Evolutionary conservation across 2,329 filamentous ascomycete genomes (phyloP), one percentile per base, ranked within the genome.

Genomic region (Pseudogymnoascus sp.): DNA sequence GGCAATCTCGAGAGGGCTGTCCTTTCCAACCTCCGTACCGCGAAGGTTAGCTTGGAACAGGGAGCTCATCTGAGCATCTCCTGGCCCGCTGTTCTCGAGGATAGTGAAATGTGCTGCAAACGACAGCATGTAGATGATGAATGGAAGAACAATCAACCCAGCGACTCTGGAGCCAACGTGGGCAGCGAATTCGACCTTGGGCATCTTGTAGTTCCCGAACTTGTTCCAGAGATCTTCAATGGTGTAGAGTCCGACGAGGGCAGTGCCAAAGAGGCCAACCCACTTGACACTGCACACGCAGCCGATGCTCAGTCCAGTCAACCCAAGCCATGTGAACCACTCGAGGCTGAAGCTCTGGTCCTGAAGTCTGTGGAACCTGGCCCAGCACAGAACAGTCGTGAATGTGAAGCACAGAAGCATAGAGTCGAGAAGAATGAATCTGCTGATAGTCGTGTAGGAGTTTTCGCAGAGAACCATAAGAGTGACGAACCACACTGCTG

Each of bases 371-470:
- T 99, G 95, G 78, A 99, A 98, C 75, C 92, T 95, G 72, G 92
- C 88, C 92, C 93, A 99, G 84, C 93, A 98, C 71, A 98, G 86
- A 66, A 96, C 90, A 5, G 95, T 99, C 14, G 92, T 93, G 70
- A 98, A 95, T n/a, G 96, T 99, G 74, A 96, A 97, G 80, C 93
- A 98, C 40, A 99, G 84, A 61, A 99, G 85, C 95, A 99, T 99
- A 0, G 95, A 98, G 77, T 99, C 95, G 71, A 99, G 87, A 24
- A 99, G 87, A 71, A 99, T 98, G 75, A 99, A 99, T 65, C 95
- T 87, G 78, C 93, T 97, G 77, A 99, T 99, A 33, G 96, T 98
- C 59, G 95, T 96, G 80, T 98, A 99, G 61, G 95, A 98, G 81
- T 99, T 99, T 77, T 99, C 95, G 81, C 92, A 99, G 43, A 99